Evolutionary conservation across 2,329 filamentous ascomycete genomes (phyloP).

Genomic region (Microcyclosporella mali): DNA sequence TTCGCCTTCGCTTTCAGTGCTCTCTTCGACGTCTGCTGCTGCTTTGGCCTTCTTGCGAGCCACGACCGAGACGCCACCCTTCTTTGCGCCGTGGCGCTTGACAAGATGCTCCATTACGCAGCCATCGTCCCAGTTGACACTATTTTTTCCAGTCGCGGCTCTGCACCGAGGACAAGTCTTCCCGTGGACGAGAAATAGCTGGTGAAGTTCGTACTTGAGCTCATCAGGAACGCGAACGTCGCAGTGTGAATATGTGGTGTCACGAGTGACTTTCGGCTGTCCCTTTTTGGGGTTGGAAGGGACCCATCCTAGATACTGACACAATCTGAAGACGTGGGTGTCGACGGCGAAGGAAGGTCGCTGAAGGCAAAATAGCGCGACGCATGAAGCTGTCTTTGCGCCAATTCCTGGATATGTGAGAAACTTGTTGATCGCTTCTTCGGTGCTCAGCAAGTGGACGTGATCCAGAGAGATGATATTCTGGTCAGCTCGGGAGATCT

Average conservation of each 20-base stretch:
- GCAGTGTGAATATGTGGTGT: slow-evolving; percentile 54
- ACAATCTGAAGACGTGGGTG: slow-evolving; percentile 60
- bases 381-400: slow-evolving; percentile 60
- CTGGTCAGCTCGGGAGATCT: slow-evolving; percentile 52
- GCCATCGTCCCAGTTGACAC: slow-evolving; percentile 56
- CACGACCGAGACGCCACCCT: slow-evolving; percentile 33
- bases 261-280: slow-evolving; percentile 41
- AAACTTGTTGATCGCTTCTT: slow-evolving; percentile 53
- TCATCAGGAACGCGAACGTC: slow-evolving; percentile 57
- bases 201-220: slow-evolving; percentile 58
- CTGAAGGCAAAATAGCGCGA: slow-evolving; percentile 58
- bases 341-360: slow-evolving; percentile 60
- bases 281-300: slow-evolving; percentile 40
- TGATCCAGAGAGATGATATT: slow-evolving; percentile 60
- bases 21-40: slow-evolving; percentile 69
- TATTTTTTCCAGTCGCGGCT: slow-evolving; percentile 55
- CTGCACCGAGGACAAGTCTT: slow-evolving; percentile 56
- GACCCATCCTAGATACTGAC: slow-evolving; percentile 57
- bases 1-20: slow-evolving; percentile 57
- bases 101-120: slow-evolving; percentile 61
- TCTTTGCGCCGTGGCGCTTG: slow-evolving; percentile 50
- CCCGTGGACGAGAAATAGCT: slow-evolving; percentile 57
- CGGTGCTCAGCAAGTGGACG: slow-evolving; percentile 49
- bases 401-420: slow-evolving; percentile 58
- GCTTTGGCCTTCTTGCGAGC: slow-evolving; percentile 49